Percentiles rank a stretch among this genome's conserved stretches.
Conservation (phyloP, 495 filamentous ascomycete species). For the Penicillium paxilli region DNA sequence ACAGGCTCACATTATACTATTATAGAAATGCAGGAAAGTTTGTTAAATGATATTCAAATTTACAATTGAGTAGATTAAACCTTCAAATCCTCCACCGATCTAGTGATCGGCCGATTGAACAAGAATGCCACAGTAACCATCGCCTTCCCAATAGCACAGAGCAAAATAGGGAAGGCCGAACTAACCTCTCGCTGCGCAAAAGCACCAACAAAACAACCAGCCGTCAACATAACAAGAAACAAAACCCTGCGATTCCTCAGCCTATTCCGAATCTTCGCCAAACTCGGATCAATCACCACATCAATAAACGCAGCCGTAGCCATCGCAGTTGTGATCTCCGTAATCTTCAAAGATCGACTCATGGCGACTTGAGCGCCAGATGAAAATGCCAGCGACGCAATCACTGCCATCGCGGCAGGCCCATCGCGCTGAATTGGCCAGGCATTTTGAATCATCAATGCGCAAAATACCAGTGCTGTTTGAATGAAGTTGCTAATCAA, state of each 20-base stretch:
- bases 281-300: constrained; percentile 52
- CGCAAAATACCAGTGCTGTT: constrained; percentile 52
- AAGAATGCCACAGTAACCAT: constrained; percentile 14
- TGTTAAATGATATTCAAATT: too few relatives aligned
- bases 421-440: constrained; percentile 32
- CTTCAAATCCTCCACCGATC: constrained; percentile 1
- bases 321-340: constrained; percentile 68
- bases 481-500: constrained; percentile 53
- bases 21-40: too few relatives aligned
- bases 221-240: constrained; percentile 50
- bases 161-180: constrained; percentile 18
- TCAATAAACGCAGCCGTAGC: constrained; percentile 66
- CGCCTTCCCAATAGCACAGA: constrained; percentile 21
- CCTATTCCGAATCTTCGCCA: constrained; percentile 47
- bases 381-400: constrained; percentile 55
- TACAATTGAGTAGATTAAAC: background rate
- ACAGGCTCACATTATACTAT: too few relatives aligned
- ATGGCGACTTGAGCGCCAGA: constrained; percentile 61
- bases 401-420: constrained; percentile 35
- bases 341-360: constrained; percentile 52
- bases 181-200: constrained; percentile 15
- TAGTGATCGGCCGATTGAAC: constrained; percentile 16
- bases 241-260: constrained; percentile 49
- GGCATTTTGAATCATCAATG: constrained; percentile 47
- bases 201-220: constrained; percentile 56